A percentile compares a stretch with the other conserved stretches of the same genome.
Conservation (phyloP, 2,329 filamentous ascomycete genomes). For the Colletotrichum musicola region DNA sequence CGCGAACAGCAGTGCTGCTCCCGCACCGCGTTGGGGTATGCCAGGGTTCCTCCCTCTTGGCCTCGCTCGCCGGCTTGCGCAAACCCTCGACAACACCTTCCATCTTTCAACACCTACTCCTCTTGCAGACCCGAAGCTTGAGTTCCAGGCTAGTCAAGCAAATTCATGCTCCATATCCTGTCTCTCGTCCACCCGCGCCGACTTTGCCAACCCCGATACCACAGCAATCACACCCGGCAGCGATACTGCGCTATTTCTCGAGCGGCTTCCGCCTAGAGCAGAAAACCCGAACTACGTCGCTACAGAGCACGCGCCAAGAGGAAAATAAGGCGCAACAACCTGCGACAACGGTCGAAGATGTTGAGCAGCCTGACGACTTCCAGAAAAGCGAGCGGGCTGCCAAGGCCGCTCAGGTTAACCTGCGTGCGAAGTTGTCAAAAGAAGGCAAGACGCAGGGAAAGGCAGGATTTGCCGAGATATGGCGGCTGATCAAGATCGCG, state of each 20-base stretch:
- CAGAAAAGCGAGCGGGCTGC: conserved; percentile 85
- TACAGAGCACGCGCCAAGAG: neutral
- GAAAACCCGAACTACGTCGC: conserved; percentile 32
- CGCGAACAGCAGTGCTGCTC: conserved; percentile 62
- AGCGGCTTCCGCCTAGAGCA: conserved; percentile 42
- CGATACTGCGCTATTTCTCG: conserved; percentile 48
- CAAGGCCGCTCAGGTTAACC: conserved; percentile 88
- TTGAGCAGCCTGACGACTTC: conserved; percentile 58
- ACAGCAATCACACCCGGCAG: conserved; percentile 5
- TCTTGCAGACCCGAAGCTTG: conserved; percentile 20
- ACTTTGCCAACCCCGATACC: neutral
- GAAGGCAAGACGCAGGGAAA: conserved; percentile 72
- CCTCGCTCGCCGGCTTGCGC: conserved; percentile 39
- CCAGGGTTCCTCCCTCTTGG: conserved; percentile 24
- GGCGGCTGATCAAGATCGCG: conserved; percentile 90
- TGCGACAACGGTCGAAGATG: conserved; percentile 45
- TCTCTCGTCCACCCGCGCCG: neutral
- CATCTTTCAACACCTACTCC: conserved; percentile 26
- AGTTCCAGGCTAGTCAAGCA: conserved; percentile 5
- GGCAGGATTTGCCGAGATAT: conserved; percentile 81
- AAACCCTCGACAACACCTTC: conserved; percentile 23
- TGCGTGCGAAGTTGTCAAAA: conserved; percentile 88
- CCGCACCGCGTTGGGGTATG: conserved; percentile 57
- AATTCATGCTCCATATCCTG: neutral
- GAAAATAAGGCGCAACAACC: conserved; percentile 43